Base-by-base conservation (phyloP, 1,139 yeast species). In the Saccharomyces hybrid region DNA sequence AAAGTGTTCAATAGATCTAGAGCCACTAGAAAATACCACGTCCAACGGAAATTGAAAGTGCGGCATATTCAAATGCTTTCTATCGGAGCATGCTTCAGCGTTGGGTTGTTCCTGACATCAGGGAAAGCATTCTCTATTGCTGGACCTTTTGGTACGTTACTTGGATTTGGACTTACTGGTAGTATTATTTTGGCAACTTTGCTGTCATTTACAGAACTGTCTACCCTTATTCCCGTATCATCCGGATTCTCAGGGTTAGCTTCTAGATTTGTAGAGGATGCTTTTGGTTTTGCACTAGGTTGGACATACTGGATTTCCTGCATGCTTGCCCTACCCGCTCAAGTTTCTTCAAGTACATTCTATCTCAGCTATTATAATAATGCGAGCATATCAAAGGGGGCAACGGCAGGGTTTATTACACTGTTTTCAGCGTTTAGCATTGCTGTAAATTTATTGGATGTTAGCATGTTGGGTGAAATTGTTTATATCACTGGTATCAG, bases 201-300 rank as follows among this genome's bases (percentile, higher is more conserved):
- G 76, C 73, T 83, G 27, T 82, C 91, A 2, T 84, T 88, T 62
- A 85, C 95, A 58, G 96, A 89, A 70, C 82, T 88, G 83, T 88
- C 88, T 19, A 84, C 96, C 0, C 77, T 88, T 58, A 82, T 88
- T 23, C 95, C 96, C 0, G 79, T 86, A 16, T 85, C 88, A 26
- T 91, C 89, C 53, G 95, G 95, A 1, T 86, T 84, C 47, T 80
- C 86, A 4, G 88, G 88, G 0, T 75, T 87, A 48, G 83, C 89
- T 2, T 80, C 91, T 0, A 73, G 95, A 49, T 88, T 88, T 70
- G 89, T 87, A 1, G 95, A 88, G 67, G 90, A 85, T 61, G 88
- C 95, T 0, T 82, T 88, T 67, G 96, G 96, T 1, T 86, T 87
- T 70, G 84, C 95, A 0, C 74, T 86, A 1, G 96, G 96, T 1